Base-by-base conservation (phyloP, 2,329 filamentous ascomycete genomes). In the Alternaria panax region DNA sequence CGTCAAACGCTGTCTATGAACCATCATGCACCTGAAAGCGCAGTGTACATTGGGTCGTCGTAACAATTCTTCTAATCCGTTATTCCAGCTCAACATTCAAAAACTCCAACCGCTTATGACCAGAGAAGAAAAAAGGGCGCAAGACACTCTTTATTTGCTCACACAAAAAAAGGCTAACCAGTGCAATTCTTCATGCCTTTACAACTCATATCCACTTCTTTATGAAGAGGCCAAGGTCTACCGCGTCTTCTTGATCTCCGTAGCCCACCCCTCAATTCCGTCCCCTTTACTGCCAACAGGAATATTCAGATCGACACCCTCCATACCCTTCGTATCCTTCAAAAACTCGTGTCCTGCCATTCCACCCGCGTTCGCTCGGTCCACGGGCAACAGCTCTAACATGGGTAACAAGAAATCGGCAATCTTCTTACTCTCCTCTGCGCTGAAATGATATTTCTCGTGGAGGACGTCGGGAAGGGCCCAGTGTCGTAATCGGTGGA, bases 401-500 rank as follows among this genome's bases (percentile, higher is more conserved):
- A 98, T 96, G 0, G 95, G 95, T 1, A 89, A 84, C 57, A 99
- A 79, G 79, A 99, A 97, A 27, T 92, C 90, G 16, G 89, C 85
- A 64, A 97, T 90, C 60, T 87, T 87, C 79, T 89, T 90, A 43
- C 87, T 88, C 69, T 97, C 93, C 51, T 96, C 88, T 12, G 91
- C 87, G 65, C 87, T 89, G 80, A 97, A 98, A 78, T 98, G 95
- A 75, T 99, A 99, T 77, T 99, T 99, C 79, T 99, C 95, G 61
- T 90, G 87, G 30, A 99, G 84, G 1, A 99, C 95, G 72, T 98
- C 94, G 0, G 93, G 88, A 6, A 99, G 83, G 0, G 93, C 93
- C 95, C 95, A 99, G 80, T 98, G 94, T 52, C 95, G 91, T 64
- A 99, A 86, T 43, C 95, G 88, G 79, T 98, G 95, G 71, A 99